Evolutionary conservation across 352 stramenopile genomes (phyloP), one percentile per base, ranked within the genome.

Genomic region (Globisporangium nagaii): DNA sequence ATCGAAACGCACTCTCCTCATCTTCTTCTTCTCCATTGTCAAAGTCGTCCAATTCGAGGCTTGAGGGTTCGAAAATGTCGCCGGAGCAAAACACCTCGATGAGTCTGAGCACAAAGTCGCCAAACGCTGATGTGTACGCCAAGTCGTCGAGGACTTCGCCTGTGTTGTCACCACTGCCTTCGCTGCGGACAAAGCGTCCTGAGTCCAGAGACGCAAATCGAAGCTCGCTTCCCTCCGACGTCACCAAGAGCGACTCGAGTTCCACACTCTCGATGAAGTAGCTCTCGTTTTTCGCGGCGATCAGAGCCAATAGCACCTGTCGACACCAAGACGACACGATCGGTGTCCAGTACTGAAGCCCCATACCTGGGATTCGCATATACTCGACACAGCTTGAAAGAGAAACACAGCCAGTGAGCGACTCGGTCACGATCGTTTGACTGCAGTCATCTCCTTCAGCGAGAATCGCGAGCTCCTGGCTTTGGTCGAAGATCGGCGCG

Each of bases 261-360:
- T 60, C 44, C 2, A 81, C 25, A 2, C 17, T 41, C 11, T 13
- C 25, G 17, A 73, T 3, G 15, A 7, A 15, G 20, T 75, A 65
- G 2, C 36, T 28, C 45, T 80, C 55, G 12, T 67, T 70, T 34
- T 78, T 48, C 20, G 75, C 59, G 1, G 58, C 55, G 13, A 66
- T 43, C 27, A 73, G 19, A 9, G 42, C 46, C 37, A 81, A 52
- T 13, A 81, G 47, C 12, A 78, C 54, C n/a, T 66, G 63, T 7
- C 56, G 49, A 56, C 68, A 68, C 65, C 71, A 81, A 36, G 41
- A 69, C 30, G 28, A 58, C 37, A 76, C 19, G 4, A 75, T 13
- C 4, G 51, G 20, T 19, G 51, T 49, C 71, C 68, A 80, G 12
- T 71, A 44, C 5, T 13, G 25, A 4, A 63, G 24, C 6, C 60